Conservation (phyloP, 2,329 filamentous ascomycete genomes). For the Ophiognomonia clavigignenti-juglandacearum region DNA sequence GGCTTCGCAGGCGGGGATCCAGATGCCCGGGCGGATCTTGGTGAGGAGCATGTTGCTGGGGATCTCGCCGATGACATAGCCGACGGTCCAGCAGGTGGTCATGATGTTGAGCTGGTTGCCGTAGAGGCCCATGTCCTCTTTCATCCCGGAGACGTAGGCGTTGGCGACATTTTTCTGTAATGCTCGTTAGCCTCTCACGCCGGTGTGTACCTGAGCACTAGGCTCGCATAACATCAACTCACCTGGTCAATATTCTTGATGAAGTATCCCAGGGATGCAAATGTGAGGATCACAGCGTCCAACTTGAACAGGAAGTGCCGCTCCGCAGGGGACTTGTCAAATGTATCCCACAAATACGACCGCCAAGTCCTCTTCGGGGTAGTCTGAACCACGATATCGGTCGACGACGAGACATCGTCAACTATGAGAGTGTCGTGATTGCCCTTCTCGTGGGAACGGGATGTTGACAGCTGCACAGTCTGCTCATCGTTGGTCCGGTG, state of each 20-base stretch:
- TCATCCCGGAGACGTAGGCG: slow-evolving; percentile 43
- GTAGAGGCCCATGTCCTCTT: slow-evolving; percentile 34
- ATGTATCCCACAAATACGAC: slow-evolving; percentile 45
- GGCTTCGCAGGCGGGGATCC: slow-evolving; percentile 35
- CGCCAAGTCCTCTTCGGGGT: slow-evolving; percentile 37
- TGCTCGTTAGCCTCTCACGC: neutral
- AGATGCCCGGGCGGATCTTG: slow-evolving; percentile 36
- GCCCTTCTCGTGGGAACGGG: neutral
- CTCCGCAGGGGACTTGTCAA: slow-evolving; percentile 31
- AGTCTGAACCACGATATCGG: slow-evolving; percentile 16
- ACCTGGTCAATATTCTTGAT: slow-evolving; percentile 37
- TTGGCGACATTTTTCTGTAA: slow-evolving; percentile 30
- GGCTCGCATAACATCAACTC: neutral
- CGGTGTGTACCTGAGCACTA: neutral
- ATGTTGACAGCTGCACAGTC: neutral
- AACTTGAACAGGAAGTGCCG: slow-evolving; percentile 28
- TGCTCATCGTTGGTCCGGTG: neutral
- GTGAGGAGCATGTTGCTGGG: slow-evolving; percentile 33
- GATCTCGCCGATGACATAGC: slow-evolving; percentile 34
- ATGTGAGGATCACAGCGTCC: slow-evolving; percentile 28
- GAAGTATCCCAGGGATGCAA: slow-evolving; percentile 37
- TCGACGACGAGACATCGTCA: neutral
- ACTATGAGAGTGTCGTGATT: neutral
- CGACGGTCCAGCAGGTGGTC: slow-evolving; percentile 30
- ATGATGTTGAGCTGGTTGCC: slow-evolving; percentile 36